phyloP scores from a whole-genome alignment of 73 alveolate species.

The Tetrahymena thermophila region DNA sequence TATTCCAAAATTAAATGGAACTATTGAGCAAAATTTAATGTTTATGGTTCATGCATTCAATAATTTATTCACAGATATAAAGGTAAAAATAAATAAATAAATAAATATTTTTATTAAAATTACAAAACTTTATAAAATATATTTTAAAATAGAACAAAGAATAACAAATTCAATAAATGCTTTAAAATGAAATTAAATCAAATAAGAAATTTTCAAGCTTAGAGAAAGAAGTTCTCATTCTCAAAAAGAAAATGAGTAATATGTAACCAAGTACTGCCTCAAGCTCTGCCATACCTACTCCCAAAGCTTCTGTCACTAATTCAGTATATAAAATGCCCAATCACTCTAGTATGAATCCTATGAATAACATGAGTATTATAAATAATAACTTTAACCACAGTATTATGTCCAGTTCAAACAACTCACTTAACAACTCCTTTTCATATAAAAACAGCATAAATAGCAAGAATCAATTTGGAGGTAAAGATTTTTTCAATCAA shows the following conservation, averaged over 20 bases:
- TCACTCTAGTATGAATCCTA: background rate
- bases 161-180: background rate
- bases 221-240: background rate
- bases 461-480: background rate
- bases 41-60: background rate
- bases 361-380: background rate
- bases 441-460: background rate
- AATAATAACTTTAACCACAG: background rate
- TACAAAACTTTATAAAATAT: background rate
- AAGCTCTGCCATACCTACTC: background rate
- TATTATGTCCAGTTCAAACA: background rate
- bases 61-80: background rate
- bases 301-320: background rate
- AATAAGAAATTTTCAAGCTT: background rate
- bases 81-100: background rate
- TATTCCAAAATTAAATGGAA: background rate
- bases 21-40: background rate
- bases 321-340: background rate
- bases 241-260: background rate
- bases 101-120: background rate
- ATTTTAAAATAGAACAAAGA: background rate
- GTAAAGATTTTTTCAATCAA: background rate
- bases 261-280: background rate
- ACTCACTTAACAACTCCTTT: background rate
- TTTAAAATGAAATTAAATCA: background rate